Base-by-base conservation (phyloP, 1,139 yeast genomes). In the Pichia sp. region DNA sequence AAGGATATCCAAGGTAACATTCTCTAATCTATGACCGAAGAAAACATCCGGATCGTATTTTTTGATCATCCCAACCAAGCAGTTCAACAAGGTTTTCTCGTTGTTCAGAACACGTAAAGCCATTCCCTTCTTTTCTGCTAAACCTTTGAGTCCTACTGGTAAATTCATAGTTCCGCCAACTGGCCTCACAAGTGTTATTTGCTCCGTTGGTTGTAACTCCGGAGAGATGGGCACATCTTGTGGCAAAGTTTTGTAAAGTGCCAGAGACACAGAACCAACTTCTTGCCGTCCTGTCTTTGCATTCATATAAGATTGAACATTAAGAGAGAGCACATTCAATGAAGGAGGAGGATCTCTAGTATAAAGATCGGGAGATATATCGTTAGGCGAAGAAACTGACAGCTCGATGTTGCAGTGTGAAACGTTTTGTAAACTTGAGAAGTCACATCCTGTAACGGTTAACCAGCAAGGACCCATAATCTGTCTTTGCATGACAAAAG, bases 391-490 rank as follows among this genome's bases (percentile, higher is more conserved):
- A 2, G 70, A 64, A 1, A 87, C 79, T 0, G 85, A 73, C 3
- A 86, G 82, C 64, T 90, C 97, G 30, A 88, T 78, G 57, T 81
- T 81, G 72, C 96, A 88, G 75, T 92, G 95, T 0, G 97, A 85
- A 1, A 89, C 78, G 64, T 86, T 86, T 56, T 75, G 79, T 56
- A 85, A 73, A 1, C 82, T 70, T 23, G 71, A 69, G 62, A 88
- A 87, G 61, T 85, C 82, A 47, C 86, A 86, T 49, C 80, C 76
- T 45, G 77, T 74, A 50, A 95, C 75, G 53, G 86, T 86, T 53
- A 93, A 74, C 99, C 99, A 93, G 67, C 99, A 90, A 1, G 99
- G 99, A 5, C 99, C 99, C 97, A 90, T 90, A 45, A 93, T 78
- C 61, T 86, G 84, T 62, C 88, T 79, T 67, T 87, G 89, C 34